Evolutionary conservation across 495 filamentous ascomycete genomes (phyloP), one percentile per base, ranked within the genome.

Genomic region (Stereocaulon alpinum): DNA sequence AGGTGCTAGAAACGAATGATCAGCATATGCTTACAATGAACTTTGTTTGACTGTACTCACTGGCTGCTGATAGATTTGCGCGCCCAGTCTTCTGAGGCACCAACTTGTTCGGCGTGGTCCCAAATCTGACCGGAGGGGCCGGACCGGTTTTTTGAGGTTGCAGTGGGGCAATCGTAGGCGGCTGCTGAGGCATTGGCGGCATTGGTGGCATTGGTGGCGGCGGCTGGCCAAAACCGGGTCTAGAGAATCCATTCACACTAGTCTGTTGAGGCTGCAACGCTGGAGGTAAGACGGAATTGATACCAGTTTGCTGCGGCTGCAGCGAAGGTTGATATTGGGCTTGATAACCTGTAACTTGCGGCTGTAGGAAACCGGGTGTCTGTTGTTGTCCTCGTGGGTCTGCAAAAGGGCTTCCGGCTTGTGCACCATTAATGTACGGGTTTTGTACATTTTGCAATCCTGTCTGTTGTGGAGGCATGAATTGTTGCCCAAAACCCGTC

Each of bases 111-210:
- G 78, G 71, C 11, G 73, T 73, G 63, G 95, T 86, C 24, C 93
- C 93, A 66, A 98, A 98, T 61, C 90, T 77, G 20, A 98, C 82
- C 18, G 90, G 83, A 34, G 93, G 93, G 37, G 93, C 74, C n/a
- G 93, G 94, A 0, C 93, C 93, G 3, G 93, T 98, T 77, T 91
- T 86, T 71, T 98, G 93, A 37, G 93, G 84, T 50, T 83, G 71
- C 58, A 98, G 53, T 14, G 62, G 74, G 34, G 86, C 85, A 9
- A 76, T 69, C 42, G 74, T 68, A 3, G 73, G 84, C 6, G 75
- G 76, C 55, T 77, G 75, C 59, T 82, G 67, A 2, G 75, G 77
- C 45, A 76, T 71, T 18, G 74, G 67, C 15, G 71, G 69, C 44
- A 61, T 61, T n/a, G 68, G 58, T 34, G 61, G 72, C 63, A 69